Percentiles rank a stretch among this genome's conserved stretches.
phyloP scores from a whole-genome alignment of 192 early-diverging fungal species.

The Oehlia diaphana region DNA sequence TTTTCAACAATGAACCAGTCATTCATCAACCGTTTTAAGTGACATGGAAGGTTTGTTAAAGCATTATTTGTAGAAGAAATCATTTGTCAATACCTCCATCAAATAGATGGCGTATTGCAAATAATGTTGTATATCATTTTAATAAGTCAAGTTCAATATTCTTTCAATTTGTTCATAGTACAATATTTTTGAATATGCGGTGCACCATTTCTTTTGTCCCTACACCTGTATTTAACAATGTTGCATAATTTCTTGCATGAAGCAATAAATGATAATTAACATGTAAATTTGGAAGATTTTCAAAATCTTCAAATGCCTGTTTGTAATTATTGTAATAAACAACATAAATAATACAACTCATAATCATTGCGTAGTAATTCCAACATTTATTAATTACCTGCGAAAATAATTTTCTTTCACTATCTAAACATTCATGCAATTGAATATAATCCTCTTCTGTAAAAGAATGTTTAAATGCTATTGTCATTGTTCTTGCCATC shows the following conservation, averaged over 20 bases:
- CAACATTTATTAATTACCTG: too few species aligned
- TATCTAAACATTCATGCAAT: too few species aligned
- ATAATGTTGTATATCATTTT: background rate
- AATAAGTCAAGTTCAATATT: background rate
- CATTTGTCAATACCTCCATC: background rate
- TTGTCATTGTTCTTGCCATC: too few species aligned
- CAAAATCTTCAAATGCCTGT: slow-evolving; percentile 4
- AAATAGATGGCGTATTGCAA: background rate
- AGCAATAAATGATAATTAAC: background rate
- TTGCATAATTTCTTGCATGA: background rate
- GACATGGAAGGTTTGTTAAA: background rate
- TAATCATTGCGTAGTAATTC: too few species aligned
- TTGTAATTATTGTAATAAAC: background rate
- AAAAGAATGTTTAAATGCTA: too few species aligned
- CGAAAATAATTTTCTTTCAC: too few species aligned
- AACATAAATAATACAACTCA: too few species aligned
- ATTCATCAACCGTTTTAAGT: background rate
- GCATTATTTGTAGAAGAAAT: background rate
- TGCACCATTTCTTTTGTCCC: background rate
- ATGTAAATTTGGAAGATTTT: background rate
- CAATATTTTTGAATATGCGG: background rate
- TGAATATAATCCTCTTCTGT: too few species aligned
- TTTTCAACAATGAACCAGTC: background rate
- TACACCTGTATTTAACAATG: too few species aligned
- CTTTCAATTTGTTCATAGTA: background rate